These are phyloP conservation scores for Viridothelium virens DNA, from an alignment of 495 filamentous ascomycete genomes.

Conservation along the genomic window DNA sequence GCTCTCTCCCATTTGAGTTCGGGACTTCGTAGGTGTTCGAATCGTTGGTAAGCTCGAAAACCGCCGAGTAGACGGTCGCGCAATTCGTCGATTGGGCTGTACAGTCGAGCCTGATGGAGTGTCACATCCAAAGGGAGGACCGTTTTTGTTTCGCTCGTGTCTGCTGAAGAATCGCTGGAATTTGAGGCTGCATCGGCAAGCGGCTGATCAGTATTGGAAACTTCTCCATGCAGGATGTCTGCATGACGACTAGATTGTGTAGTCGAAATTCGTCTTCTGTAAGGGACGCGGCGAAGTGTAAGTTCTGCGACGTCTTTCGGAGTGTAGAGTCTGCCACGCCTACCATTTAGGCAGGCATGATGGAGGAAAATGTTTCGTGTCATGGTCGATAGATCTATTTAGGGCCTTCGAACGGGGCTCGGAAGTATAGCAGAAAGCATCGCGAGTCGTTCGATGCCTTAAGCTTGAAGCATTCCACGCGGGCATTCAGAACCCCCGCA, in stretches of 20 bases:
- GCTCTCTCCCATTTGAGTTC: constrained; percentile 6
- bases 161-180: not conserved
- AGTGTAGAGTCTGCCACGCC: not conserved
- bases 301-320: not conserved
- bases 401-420: not conserved
- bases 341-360: not conserved
- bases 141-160: not conserved
- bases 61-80: not conserved
- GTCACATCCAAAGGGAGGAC: not conserved
- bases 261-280: not conserved
- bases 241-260: not conserved
- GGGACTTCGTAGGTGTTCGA: constrained; percentile 2
- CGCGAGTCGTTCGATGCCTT: no score
- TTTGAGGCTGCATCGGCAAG: not conserved
- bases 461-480: no score
- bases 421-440: not conserved
- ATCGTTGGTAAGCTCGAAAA: constrained; percentile 9
- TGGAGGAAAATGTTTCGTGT: not conserved
- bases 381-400: not conserved
- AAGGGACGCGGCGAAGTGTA: not conserved
- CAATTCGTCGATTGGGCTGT: constrained; percentile 4
- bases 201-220: not conserved
- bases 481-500: no score
- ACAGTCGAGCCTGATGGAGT: constrained; percentile 9
- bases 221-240: not conserved